Evolutionary conservation across 768 basidiomycete species (phyloP).

Genomic region (Hericium alpestre): DNA sequence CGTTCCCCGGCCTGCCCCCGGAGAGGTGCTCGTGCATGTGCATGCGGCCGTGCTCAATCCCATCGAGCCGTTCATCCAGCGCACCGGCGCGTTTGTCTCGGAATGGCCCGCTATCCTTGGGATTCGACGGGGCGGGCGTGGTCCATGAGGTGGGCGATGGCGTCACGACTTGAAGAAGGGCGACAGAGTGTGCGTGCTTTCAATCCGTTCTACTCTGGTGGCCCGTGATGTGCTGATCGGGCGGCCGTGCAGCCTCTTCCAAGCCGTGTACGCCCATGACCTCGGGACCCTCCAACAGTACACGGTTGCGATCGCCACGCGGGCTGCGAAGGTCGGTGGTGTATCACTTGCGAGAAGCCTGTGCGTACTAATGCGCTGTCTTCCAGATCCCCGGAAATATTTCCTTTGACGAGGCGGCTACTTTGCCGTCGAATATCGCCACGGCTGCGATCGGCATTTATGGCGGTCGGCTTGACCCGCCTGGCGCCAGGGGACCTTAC

Average conservation of each 20-base stretch:
- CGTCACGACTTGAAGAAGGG: not conserved
- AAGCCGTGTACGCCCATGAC: not conserved
- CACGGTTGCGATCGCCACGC: slow-evolving; percentile 4
- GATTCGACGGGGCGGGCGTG: slow-evolving; percentile 3
- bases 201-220: not conserved
- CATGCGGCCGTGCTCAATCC: slow-evolving; percentile 1
- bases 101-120: slow-evolving; percentile 11
- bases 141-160: slow-evolving; percentile 1
- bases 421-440: slow-evolving; percentile 15
- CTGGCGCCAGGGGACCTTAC: not conserved
- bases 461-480: not conserved
- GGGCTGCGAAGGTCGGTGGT: slow-evolving; percentile 6
- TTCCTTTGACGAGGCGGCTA: slow-evolving; percentile 15
- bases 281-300: slow-evolving; percentile 11
- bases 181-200: not conserved
- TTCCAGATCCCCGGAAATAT: slow-evolving; percentile 12
- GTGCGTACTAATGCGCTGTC: not conserved
- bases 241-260: not conserved
- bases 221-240: too few relatives aligned
- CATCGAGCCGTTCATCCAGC: not conserved
- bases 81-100: slow-evolving; percentile 4
- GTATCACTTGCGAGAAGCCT: not conserved
- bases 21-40: slow-evolving; percentile 10
- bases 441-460: slow-evolving; percentile 18
- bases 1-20: slow-evolving; percentile 4